Evolutionary conservation across 441 rosid species (phyloP).

Genomic region (Erysimum pusillum): DNA sequence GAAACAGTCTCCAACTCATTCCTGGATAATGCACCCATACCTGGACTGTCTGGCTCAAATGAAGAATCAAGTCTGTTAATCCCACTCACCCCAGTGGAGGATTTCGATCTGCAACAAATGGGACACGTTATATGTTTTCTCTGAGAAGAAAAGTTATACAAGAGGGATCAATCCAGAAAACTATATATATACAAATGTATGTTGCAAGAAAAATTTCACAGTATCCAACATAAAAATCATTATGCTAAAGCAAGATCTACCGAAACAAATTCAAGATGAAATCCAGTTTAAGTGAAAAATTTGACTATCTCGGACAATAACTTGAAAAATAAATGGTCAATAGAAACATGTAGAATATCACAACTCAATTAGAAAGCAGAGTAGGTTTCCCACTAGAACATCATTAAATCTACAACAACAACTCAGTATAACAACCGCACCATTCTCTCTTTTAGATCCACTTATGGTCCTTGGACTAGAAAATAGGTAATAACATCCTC

Average conservation of each 20-base stretch:
- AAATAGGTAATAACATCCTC: slow-evolving; percentile 14
- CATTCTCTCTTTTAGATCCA: slow-evolving; percentile 4
- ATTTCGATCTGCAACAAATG: slow-evolving; percentile 66
- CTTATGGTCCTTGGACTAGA: slow-evolving; percentile 5
- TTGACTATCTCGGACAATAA: slow-evolving; percentile 7
- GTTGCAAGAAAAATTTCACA: slow-evolving; percentile 19
- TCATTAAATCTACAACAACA: not conserved
- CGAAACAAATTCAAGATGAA: slow-evolving; percentile 4
- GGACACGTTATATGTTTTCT: slow-evolving; percentile 3
- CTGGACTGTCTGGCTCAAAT: slow-evolving; percentile 66
- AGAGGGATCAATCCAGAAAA: slow-evolving; percentile 18
- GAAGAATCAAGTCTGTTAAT: slow-evolving; percentile 69
- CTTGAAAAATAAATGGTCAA: slow-evolving; percentile 1
- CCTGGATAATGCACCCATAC: slow-evolving; percentile 57
- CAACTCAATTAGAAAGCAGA: slow-evolving; percentile 2
- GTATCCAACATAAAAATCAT: slow-evolving; percentile 1
- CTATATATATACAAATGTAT: slow-evolving; percentile 21
- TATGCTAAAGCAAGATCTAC: slow-evolving; percentile 1
- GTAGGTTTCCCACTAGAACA: slow-evolving; percentile 1
- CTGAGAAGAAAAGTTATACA: slow-evolving; percentile 13
- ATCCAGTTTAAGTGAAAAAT: slow-evolving; percentile 5
- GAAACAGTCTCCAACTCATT: slow-evolving; percentile 68
- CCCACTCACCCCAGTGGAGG: slow-evolving; percentile 64
- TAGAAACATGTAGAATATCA: slow-evolving; percentile 21
- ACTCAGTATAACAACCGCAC: slow-evolving; percentile 9